These are phyloP conservation scores for Sporothrix inflata DNA, from an alignment of 2,329 filamentous ascomycete genomes.

Conservation along the genomic window DNA sequence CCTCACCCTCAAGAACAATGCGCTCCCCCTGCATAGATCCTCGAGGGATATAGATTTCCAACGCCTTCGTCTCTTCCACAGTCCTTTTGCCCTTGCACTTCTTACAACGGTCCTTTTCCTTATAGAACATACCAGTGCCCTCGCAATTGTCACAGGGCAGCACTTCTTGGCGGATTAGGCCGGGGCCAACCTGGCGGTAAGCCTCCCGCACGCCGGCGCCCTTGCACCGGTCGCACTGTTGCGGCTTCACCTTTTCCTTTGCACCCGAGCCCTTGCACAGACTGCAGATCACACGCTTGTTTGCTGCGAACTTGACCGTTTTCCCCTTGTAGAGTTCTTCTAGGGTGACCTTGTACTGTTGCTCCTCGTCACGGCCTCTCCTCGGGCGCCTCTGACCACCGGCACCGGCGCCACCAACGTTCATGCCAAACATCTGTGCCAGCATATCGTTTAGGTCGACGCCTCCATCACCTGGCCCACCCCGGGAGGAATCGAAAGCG, in stretches of 20 bases:
- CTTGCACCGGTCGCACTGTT: conserved; percentile 81
- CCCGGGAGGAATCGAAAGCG: conserved; percentile 80
- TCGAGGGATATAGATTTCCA: conserved; percentile 94
- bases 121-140: conserved; percentile 83
- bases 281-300: conserved; percentile 88
- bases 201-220: conserved; percentile 78
- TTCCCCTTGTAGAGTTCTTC: conserved; percentile 99
- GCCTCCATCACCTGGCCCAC: conserved; percentile 66
- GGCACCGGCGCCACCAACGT: conserved; percentile 55
- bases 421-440: conserved; percentile 87
- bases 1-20: conserved; percentile 89
- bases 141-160: conserved; percentile 81
- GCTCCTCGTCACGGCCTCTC: conserved; percentile 81
- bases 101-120: conserved; percentile 97
- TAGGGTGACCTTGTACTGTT: conserved; percentile 85
- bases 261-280: conserved; percentile 87
- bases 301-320: conserved; percentile 93
- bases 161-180: conserved; percentile 79
- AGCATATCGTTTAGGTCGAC: conserved; percentile 91
- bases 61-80: conserved; percentile 84
- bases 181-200: conserved; percentile 81
- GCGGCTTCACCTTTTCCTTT: conserved; percentile 86
- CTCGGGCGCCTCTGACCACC: conserved; percentile 62
- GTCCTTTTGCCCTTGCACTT: conserved; percentile 96
- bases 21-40: conserved; percentile 85